These are phyloP conservation scores for Eurotiales sp. DNA, from an alignment of 2,329 filamentous ascomycete species.

Conservation along the genomic window DNA sequence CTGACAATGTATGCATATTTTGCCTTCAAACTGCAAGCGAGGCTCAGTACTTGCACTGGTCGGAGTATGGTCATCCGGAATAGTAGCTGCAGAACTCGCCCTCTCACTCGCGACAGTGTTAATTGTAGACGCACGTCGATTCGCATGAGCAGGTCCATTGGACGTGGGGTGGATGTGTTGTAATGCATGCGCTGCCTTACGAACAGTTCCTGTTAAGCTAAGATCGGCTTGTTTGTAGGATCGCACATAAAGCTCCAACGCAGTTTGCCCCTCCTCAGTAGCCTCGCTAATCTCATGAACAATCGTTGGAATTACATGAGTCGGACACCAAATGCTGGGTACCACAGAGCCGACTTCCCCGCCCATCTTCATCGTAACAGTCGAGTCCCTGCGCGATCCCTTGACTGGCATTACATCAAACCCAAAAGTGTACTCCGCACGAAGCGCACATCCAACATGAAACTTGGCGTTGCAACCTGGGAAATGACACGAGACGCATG, in stretches of 20 bases:
- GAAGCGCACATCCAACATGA: slow-evolving; percentile 87
- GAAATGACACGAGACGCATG: slow-evolving; percentile 77
- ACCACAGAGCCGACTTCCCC: slow-evolving; percentile 77
- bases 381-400: slow-evolving; percentile 75
- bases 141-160: slow-evolving; percentile 29
- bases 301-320: slow-evolving; percentile 70
- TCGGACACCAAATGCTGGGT: slow-evolving; percentile 88
- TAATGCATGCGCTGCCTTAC: slow-evolving; percentile 73
- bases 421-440: slow-evolving; percentile 75
- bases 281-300: slow-evolving; percentile 76
- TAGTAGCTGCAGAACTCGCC: slow-evolving; percentile 4
- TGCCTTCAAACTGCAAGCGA: slow-evolving; percentile 20
- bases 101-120: slow-evolving; percentile 33
- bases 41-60: slow-evolving; percentile 11
- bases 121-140: slow-evolving; percentile 57
- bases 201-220: slow-evolving; percentile 82
- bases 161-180: slow-evolving; percentile 34
- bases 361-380: slow-evolving; percentile 74
- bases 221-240: slow-evolving; percentile 95
- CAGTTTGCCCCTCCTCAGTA: slow-evolving; percentile 68
- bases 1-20: slow-evolving; percentile 39
- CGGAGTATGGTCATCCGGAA: slow-evolving; percentile 11
- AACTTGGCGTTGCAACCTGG: slow-evolving; percentile 52
- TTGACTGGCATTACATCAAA: slow-evolving; percentile 92
- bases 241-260: slow-evolving; percentile 79